These are phyloP conservation scores for Marchantia paleacea DNA, from an alignment of 225 moss, liverwort and hornwort species.

Conservation along the genomic window DNA sequence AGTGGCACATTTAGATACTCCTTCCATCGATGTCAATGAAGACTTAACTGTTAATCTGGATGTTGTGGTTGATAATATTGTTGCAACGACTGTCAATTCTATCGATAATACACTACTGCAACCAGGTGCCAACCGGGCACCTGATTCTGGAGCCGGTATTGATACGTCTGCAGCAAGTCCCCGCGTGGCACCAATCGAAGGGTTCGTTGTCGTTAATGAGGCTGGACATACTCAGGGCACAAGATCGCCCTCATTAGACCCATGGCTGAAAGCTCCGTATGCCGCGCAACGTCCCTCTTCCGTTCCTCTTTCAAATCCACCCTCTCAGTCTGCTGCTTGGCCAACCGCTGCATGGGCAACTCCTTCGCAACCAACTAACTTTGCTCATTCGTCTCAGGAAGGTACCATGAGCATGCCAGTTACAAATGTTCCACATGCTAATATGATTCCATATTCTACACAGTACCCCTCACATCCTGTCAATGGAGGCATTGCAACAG, in stretches of 20 bases:
- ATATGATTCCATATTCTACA: slow-evolving; percentile 13
- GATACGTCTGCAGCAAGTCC: not conserved
- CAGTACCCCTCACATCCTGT: slow-evolving; percentile 26
- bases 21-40: slow-evolving; percentile 27
- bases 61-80: slow-evolving; percentile 44
- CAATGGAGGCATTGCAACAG: slow-evolving; percentile 26
- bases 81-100: slow-evolving; percentile 26
- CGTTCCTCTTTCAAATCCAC: not conserved
- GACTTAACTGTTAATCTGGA: slow-evolving; percentile 36
- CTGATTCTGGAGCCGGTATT: not conserved
- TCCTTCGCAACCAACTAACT: slow-evolving; percentile 15
- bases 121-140: not conserved
- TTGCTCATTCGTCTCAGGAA: slow-evolving; percentile 16
- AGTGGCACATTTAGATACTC: slow-evolving; percentile 24
- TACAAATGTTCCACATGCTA: slow-evolving; percentile 14
- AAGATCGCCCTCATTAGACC: slow-evolving; percentile 46
- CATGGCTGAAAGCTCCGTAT: slow-evolving; percentile 33
- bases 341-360: not conserved
- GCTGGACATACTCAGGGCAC: slow-evolving; percentile 13
- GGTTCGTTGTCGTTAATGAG: not conserved
- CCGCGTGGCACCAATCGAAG: slow-evolving; percentile 2
- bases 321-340: slow-evolving; percentile 1
- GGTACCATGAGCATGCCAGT: slow-evolving; percentile 8
- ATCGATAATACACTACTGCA: slow-evolving; percentile 22
- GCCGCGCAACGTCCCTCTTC: slow-evolving; percentile 18